Base-by-base conservation (phyloP, 495 filamentous ascomycete species). In the Tuber borchii region DNA sequence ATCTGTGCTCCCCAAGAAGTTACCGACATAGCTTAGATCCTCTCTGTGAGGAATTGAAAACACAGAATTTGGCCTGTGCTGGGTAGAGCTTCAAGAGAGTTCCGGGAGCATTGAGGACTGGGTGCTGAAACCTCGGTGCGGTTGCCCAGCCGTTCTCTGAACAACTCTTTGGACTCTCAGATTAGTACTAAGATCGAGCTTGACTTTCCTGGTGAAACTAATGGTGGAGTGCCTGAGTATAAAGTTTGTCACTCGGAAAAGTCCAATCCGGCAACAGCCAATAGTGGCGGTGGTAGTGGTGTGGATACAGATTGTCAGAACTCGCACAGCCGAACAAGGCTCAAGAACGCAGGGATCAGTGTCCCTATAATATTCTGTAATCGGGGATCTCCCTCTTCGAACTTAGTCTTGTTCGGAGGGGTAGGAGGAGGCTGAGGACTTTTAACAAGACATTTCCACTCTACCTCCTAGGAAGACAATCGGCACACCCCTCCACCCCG, bases 331-430 rank as follows among this genome's bases (percentile, higher is more conserved):
- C 87, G 88, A 77, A 65, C 45, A 44, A 88, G 93, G 46, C 91
- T 90, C 73, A 97, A 94, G 81, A 94, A 97, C 85, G 95, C 95
- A 20, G 95, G 95, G 7, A 97, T n/a, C n/a, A n/a, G n/a, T n/a
- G n/a, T n/a, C n/a, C n/a, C n/a, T n/a, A n/a, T n/a, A n/a, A n/a
- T n/a, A n/a, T n/a, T n/a, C n/a, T n/a, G n/a, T n/a, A n/a, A n/a
- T n/a, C n/a, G n/a, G n/a, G n/a, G n/a, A n/a, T n/a, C n/a, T n/a
- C n/a, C n/a, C n/a, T n/a, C n/a, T n/a, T n/a, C n/a, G n/a, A n/a
- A n/a, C n/a, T n/a, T n/a, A n/a, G n/a, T n/a, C n/a, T n/a, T n/a
- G n/a, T n/a, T n/a, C n/a, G n/a, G n/a, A n/a, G n/a, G n/a, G n/a
- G n/a, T n/a, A n/a, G n/a, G n/a, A n/a, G n/a, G n/a, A n/a, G n/a